phyloP scores from a whole-genome alignment of 179 eudicot species.

The Silene noctiflora region DNA sequence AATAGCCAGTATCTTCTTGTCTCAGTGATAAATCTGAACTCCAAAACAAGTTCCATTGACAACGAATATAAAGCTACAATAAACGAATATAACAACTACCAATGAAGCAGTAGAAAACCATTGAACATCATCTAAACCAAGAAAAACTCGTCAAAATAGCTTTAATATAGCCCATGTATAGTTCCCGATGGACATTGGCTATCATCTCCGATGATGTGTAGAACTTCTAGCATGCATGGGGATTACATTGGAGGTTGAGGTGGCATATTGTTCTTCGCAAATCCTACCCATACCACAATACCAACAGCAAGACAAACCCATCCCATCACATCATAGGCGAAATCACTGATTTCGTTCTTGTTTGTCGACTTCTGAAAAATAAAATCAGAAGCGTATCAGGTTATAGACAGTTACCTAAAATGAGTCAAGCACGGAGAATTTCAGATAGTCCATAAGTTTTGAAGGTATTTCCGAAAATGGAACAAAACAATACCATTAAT shows the following conservation, averaged over 20 bases:
- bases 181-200: background rate
- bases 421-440: background rate
- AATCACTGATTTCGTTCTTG: constrained; percentile 64
- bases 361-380: constrained; percentile 46
- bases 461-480: background rate
- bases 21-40: background rate
- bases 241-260: constrained; percentile 39
- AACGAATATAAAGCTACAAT: background rate
- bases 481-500: background rate
- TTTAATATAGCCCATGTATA: background rate
- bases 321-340: constrained; percentile 76
- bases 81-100: constrained; percentile 18
- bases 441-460: background rate
- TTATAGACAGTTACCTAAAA: background rate
- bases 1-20: background rate
- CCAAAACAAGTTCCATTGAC: background rate
- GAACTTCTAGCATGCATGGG: background rate
- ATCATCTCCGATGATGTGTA: background rate
- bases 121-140: background rate
- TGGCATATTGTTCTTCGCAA: constrained; percentile 37
- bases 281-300: constrained; percentile 61
- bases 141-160: constrained; percentile 3
- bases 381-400: background rate
- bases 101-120: background rate
- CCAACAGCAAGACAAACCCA: constrained; percentile 91